Conservation (phyloP, 2,329 filamentous ascomycete species). For the Grosmannia penicillata region DNA sequence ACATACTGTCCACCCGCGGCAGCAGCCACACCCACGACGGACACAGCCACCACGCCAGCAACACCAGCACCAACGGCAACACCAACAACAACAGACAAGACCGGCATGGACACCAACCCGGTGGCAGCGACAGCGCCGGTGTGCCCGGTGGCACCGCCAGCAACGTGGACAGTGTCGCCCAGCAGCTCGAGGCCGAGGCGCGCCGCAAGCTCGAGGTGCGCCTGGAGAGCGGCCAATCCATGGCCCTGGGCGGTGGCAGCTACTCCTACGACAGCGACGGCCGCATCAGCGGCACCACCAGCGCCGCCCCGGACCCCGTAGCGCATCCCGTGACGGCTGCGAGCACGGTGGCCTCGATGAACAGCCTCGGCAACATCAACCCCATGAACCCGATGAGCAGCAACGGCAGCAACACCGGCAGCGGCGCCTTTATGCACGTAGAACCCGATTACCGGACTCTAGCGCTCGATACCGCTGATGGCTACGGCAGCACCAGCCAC, state of each 20-base stretch:
- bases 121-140: too few species aligned
- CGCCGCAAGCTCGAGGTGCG: slow-evolving; percentile 7
- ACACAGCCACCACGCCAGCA: slow-evolving; percentile 27
- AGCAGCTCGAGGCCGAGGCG: slow-evolving; percentile 9
- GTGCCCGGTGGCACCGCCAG: slow-evolving; percentile 32
- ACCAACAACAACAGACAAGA: slow-evolving; percentile 28
- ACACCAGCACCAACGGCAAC: slow-evolving; percentile 36
- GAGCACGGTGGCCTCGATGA: too few species aligned
- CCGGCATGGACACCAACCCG: slow-evolving; percentile 21
- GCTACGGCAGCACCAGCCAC: too few species aligned
- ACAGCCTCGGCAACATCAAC: slow-evolving; percentile 10
- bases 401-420: slow-evolving; percentile 10
- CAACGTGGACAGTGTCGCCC: slow-evolving; percentile 27
- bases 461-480: too few species aligned
- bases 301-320: neutral
- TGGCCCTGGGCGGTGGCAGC: neutral
- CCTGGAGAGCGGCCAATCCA: neutral
- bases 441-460: too few species aligned
- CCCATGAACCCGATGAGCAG: slow-evolving; percentile 9
- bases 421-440: slow-evolving; percentile 12
- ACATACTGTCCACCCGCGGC: neutral
- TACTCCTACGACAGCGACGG: neutral
- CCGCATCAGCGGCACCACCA: neutral
- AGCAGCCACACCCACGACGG: neutral
- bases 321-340: too few species aligned